phyloP scores from a whole-genome alignment of 1,284 basidiomycete species.

The Ustilago xerochloae region DNA sequence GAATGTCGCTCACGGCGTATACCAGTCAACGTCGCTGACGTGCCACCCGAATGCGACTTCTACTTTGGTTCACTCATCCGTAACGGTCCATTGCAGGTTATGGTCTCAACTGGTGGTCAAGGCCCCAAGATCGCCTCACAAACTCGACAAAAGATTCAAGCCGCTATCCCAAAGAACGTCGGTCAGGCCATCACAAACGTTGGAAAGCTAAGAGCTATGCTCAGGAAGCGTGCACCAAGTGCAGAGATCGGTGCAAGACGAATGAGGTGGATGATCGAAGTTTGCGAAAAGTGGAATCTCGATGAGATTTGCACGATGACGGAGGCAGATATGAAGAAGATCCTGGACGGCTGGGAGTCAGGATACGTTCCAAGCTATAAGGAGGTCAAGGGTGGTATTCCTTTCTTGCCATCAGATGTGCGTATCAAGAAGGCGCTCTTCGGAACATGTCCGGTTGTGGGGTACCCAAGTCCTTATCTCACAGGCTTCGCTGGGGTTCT shows the following conservation, averaged over 20 bases:
- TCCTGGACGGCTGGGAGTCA: constrained; percentile 68
- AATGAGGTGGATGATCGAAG: constrained; percentile 94
- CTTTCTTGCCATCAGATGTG: constrained; percentile 27
- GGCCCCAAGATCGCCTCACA: constrained; percentile 90
- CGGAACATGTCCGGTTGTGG: constrained; percentile 57
- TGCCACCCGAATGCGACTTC: constrained; percentile 89
- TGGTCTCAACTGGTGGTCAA: constrained; percentile 95
- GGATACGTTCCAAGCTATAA: constrained; percentile 60
- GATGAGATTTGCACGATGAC: constrained; percentile 79
- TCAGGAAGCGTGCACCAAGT: constrained; percentile 82
- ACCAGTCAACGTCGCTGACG: constrained; percentile 95
- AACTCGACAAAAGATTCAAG: constrained; percentile 79
- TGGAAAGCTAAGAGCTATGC: constrained; percentile 76
- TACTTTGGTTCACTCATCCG: constrained; percentile 96
- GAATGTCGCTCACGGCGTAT: constrained; percentile 79
- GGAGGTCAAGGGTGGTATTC: constrained; percentile 43
- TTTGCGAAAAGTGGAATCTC: constrained; percentile 86
- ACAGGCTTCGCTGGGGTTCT: constrained; percentile 44
- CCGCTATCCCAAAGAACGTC: constrained; percentile 77
- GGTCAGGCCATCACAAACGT: constrained; percentile 85
- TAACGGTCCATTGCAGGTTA: constrained; percentile 88
- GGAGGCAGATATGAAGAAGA: constrained; percentile 69
- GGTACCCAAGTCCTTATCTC: constrained; percentile 55
- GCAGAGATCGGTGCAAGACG: constrained; percentile 77
- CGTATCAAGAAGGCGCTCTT: constrained; percentile 50